phyloP scores from a whole-genome alignment of 2,329 filamentous ascomycete species.

The Kalaharituber pfeilii region DNA sequence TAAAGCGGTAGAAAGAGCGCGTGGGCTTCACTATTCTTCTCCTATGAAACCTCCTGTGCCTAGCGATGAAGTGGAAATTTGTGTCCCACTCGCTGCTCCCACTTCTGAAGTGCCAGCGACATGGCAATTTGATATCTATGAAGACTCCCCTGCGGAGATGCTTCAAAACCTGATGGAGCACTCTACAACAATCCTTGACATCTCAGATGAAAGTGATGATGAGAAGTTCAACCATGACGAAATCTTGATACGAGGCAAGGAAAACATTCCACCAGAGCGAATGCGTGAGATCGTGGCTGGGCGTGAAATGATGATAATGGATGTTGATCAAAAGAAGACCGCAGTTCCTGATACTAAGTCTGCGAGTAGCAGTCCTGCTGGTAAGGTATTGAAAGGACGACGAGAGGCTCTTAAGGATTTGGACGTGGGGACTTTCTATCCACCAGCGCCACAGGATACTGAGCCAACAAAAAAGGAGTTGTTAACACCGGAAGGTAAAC shows the following conservation, averaged over 20 bases:
- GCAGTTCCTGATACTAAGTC: not conserved
- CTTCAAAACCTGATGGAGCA: constrained; percentile 88
- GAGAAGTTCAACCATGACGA: constrained; percentile 37
- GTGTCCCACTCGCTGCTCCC: not conserved
- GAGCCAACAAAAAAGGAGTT: not conserved
- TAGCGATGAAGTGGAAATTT: not conserved
- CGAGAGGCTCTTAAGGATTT: constrained; percentile 13
- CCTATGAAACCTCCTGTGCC: not conserved
- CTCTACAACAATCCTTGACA: constrained; percentile 68
- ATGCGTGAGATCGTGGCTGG: constrained; percentile 13
- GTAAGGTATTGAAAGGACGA: constrained; percentile 1
- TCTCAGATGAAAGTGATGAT: constrained; percentile 71
- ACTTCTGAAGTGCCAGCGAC: constrained; percentile 17
- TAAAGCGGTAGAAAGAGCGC: not conserved
- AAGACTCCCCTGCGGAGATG: constrained; percentile 78
- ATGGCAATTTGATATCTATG: constrained; percentile 91
- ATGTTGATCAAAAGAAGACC: constrained; percentile 7
- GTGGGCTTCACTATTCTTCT: not conserved
- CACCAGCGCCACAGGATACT: not conserved
- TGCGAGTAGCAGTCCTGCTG: no score
- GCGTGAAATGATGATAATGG: constrained; percentile 2
- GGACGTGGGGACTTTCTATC: constrained; percentile 7
- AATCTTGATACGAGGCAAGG: constrained; percentile 49
- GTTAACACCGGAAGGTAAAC: not conserved
- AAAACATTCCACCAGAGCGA: constrained; percentile 62